A percentile compares a stretch with the other conserved stretches of the same genome.
phyloP scores from a whole-genome alignment of 768 basidiomycete genomes.

The Collybia nuda region DNA sequence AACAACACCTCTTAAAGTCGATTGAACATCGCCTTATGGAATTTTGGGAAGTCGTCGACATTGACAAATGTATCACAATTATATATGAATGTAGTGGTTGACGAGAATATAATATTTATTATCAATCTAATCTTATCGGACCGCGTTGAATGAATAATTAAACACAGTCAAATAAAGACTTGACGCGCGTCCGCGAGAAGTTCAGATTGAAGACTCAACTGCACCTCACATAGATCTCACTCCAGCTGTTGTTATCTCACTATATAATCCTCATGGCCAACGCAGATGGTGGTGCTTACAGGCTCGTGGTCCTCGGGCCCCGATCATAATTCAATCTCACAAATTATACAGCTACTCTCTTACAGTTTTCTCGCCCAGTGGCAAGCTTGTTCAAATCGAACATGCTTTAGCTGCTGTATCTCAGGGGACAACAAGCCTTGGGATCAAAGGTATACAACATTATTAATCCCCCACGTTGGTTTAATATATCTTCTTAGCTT shows the following conservation, averaged over 20 bases:
- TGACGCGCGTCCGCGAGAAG: conserved; percentile 22
- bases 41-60: not conserved
- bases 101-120: not conserved
- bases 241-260: too few relatives aligned
- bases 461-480: conserved; percentile 13
- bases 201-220: not conserved
- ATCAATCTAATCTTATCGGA: not conserved
- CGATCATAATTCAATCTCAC: conserved; percentile 9
- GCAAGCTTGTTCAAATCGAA: conserved; percentile 99
- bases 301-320: conserved; percentile 34
- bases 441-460: conserved; percentile 85
- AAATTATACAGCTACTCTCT: conserved; percentile 80
- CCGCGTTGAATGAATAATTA: not conserved
- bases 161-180: conserved; percentile 15
- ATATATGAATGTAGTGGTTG: not conserved
- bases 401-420: conserved; percentile 97
- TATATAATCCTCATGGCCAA: conserved; percentile 57
- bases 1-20: conserved; percentile 60
- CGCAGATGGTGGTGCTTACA: conserved; percentile 82
- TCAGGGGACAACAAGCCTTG: conserved; percentile 94
- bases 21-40: conserved; percentile 15
- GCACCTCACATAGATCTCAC: too few relatives aligned
- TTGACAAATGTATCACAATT: not conserved
- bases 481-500: conserved; percentile 51
- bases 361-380: conserved; percentile 98